Conservation (phyloP, 495 filamentous ascomycete species). For the Podospora fimiseda region DNA sequence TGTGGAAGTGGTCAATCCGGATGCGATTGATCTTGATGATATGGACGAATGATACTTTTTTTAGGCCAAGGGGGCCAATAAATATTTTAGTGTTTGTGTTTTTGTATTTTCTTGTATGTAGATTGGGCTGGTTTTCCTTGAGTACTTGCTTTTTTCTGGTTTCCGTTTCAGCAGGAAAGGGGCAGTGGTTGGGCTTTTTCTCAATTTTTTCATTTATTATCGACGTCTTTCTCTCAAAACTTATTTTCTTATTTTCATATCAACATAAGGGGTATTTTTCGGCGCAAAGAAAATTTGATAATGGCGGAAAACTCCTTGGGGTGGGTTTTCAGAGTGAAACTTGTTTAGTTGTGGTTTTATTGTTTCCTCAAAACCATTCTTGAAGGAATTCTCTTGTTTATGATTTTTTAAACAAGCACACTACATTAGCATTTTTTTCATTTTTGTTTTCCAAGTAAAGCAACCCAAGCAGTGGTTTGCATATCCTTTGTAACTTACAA, state of each 20-base stretch:
- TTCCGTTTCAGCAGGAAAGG: neutral
- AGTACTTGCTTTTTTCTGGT: neutral
- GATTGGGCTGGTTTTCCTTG: neutral
- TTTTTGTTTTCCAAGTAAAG: no score
- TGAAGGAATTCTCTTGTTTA: no score
- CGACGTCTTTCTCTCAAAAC: no score
- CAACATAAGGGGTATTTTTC: neutral
- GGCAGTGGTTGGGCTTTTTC: neutral
- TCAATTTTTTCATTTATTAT: neutral
- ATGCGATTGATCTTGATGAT: slow-evolving; percentile 80
- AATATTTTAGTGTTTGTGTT: neutral
- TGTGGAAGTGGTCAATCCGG: slow-evolving; percentile 65
- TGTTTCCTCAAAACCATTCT: no score
- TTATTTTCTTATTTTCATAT: neutral
- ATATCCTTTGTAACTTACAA: no score
- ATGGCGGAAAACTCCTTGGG: no score
- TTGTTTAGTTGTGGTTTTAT: no score
- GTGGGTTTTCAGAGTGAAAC: no score
- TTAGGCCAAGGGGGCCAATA: neutral
- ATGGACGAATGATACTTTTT: slow-evolving; percentile 38
- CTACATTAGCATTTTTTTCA: no score
- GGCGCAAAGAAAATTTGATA: no score
- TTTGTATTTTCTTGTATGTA: neutral
- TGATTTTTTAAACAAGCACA: no score
- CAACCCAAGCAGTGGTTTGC: no score